phyloP scores from a whole-genome alignment of 345 rosid species.

The Murraya koenigii region DNA sequence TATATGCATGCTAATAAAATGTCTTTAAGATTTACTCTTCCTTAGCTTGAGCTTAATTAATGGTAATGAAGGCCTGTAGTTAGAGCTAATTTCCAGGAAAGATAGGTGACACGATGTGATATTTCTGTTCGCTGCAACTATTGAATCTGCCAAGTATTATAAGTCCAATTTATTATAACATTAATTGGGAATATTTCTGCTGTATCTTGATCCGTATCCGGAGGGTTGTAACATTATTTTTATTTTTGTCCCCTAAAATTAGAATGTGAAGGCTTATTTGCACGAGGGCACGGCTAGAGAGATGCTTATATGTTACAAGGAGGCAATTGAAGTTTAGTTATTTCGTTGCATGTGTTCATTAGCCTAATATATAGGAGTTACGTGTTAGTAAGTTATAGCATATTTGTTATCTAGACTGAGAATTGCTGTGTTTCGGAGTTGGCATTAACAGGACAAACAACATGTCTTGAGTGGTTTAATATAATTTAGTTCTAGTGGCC shows the following conservation, averaged over 20 bases:
- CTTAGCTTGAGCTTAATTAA: not conserved
- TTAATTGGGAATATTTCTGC: not conserved
- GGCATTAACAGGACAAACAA: not conserved
- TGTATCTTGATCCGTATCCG: not conserved
- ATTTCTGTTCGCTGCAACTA: not conserved
- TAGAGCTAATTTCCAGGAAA: not conserved
- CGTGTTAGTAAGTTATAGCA: not conserved
- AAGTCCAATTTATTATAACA: not conserved
- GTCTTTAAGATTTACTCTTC: not conserved
- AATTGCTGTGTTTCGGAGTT: not conserved
- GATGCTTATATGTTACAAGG: constrained; percentile 71
- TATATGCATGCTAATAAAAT: not conserved
- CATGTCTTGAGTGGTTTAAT: not conserved
- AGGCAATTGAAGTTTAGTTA: constrained; percentile 76
- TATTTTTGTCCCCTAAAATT: constrained; percentile 13
- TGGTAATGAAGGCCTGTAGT: not conserved
- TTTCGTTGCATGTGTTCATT: not conserved
- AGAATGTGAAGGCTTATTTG: constrained; percentile 91
- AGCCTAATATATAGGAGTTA: not conserved
- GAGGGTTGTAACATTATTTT: not conserved
- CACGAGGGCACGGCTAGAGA: constrained; percentile 97
- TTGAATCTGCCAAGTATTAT: not conserved
- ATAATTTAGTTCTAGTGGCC: not conserved
- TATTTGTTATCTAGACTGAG: not conserved
- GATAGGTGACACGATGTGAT: not conserved